Conservation (phyloP, 148 eudicot genomes). For the Rhododendron simsii region DNA sequence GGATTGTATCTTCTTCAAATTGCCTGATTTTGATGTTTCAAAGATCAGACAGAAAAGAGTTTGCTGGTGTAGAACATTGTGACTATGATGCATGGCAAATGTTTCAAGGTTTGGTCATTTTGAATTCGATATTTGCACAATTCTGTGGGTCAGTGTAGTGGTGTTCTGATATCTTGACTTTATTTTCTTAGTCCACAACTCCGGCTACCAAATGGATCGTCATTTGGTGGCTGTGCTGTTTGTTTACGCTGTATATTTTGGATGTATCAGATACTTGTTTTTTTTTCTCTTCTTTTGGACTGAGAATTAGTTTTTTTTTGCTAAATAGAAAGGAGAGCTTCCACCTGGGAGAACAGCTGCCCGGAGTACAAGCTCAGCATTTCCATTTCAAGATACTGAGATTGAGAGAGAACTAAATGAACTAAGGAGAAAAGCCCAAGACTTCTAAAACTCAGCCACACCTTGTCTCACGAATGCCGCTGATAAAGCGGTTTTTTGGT, state of each 20-base stretch:
- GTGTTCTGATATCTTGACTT: not conserved
- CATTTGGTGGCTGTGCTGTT: not conserved
- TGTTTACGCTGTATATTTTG: not conserved
- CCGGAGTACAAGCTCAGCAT: slow-evolving; percentile 38
- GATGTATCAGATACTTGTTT: not conserved
- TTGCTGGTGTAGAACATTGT: no score
- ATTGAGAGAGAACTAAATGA: slow-evolving; percentile 83
- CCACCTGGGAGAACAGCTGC: slow-evolving; percentile 80
- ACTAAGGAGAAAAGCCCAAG: slow-evolving; percentile 64
- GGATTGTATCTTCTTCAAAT: no score
- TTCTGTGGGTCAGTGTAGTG: not conserved
- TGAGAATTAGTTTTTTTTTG: not conserved
- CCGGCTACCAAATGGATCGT: not conserved
- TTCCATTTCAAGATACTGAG: slow-evolving; percentile 63
- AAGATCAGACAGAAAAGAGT: no score
- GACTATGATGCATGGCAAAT: no score
- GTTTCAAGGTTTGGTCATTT: not conserved
- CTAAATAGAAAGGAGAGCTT: slow-evolving; percentile 77
- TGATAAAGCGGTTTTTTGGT: no score
- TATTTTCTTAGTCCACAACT: not conserved
- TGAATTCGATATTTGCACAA: not conserved
- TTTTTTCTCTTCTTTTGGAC: not conserved
- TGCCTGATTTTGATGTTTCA: no score
- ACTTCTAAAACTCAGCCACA: slow-evolving; percentile 25
- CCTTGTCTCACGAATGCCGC: not conserved